phyloP scores from a whole-genome alignment of 192 early-diverging fungal genomes.

The Linnemannia schmuckeri region DNA sequence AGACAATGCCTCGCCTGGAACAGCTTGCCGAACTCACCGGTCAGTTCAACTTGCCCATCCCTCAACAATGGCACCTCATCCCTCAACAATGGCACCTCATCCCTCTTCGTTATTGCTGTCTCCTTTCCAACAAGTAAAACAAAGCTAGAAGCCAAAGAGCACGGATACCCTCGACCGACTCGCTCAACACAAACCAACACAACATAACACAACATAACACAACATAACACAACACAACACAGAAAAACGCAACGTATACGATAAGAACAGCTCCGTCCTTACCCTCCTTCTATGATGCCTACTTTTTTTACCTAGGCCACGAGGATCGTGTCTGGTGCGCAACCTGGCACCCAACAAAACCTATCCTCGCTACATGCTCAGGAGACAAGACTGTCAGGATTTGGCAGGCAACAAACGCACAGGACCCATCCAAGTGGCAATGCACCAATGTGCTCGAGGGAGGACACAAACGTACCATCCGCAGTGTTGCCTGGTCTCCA shows the following conservation, averaged over 20 bases:
- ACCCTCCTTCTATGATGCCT: neutral
- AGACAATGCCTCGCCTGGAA: slow-evolving; percentile 62
- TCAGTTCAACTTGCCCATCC: slow-evolving; percentile 4
- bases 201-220: too few species aligned
- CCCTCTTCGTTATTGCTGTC: neutral
- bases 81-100: neutral
- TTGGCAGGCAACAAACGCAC: slow-evolving; percentile 72
- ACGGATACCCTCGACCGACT: too few species aligned
- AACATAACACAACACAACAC: too few species aligned
- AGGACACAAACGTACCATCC: slow-evolving; percentile 93
- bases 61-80: neutral
- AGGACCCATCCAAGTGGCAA: slow-evolving; percentile 69
- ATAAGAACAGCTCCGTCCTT: neutral
- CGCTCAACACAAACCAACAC: too few species aligned
- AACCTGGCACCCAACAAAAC: slow-evolving; percentile 85
- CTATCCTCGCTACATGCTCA: slow-evolving; percentile 83
- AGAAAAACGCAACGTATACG: neutral
- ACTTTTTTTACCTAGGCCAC: slow-evolving; percentile 68
- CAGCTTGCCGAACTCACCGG: slow-evolving; percentile 74
- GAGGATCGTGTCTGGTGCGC: slow-evolving; percentile 89
- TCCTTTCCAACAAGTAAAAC: neutral
- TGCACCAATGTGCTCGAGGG: slow-evolving; percentile 83
- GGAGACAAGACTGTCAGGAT: slow-evolving; percentile 93
- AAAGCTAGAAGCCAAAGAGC: neutral
- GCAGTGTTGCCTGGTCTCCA: slow-evolving; percentile 88